A percentile compares a stretch with the other conserved stretches of the same genome.
phyloP scores from a whole-genome alignment of 2,329 filamentous ascomycete genomes.

The Coccinonectria pachysandricola region DNA sequence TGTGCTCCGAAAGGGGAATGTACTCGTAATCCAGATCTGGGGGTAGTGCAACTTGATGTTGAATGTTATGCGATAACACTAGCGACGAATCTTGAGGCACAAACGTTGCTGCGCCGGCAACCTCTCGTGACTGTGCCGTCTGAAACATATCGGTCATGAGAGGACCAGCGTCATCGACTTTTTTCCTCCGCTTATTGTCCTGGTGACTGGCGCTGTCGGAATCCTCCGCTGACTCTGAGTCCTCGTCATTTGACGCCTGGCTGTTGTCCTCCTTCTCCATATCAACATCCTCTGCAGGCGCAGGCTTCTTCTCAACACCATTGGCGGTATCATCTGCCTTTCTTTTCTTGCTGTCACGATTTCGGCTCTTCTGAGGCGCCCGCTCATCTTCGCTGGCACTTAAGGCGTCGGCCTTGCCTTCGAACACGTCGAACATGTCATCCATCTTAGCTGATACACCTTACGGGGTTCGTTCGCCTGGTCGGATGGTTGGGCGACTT shows the following conservation, averaged over 20 bases:
- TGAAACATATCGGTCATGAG: slow-evolving; percentile 90
- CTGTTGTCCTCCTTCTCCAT: slow-evolving; percentile 35
- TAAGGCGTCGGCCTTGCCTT: slow-evolving; percentile 42
- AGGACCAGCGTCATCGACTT: slow-evolving; percentile 56
- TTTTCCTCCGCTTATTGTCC: slow-evolving; percentile 54
- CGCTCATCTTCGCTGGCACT: slow-evolving; percentile 35
- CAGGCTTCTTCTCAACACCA: slow-evolving; percentile 7
- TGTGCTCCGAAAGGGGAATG: slow-evolving; percentile 88
- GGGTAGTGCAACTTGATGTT: slow-evolving; percentile 92
- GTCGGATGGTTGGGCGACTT: too few species aligned
- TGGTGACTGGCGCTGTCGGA: slow-evolving; percentile 39
- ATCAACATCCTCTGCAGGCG: slow-evolving; percentile 15
- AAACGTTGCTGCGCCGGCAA: slow-evolving; percentile 67
- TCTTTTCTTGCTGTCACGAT: slow-evolving; percentile 65
- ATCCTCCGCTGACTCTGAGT: slow-evolving; percentile 24
- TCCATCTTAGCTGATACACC: slow-evolving; percentile 43
- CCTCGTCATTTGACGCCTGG: slow-evolving; percentile 27
- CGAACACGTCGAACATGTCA: slow-evolving; percentile 75
- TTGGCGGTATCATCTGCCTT: slow-evolving; percentile 70
- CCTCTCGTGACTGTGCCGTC: slow-evolving; percentile 85
- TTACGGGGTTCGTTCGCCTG: slow-evolving; percentile 1
- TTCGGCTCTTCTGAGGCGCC: slow-evolving; percentile 40
- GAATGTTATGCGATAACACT: slow-evolving; percentile 90
- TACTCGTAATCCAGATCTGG: slow-evolving; percentile 92
- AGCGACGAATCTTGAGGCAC: slow-evolving; percentile 58